Conservation (phyloP, 164 flowering plant genomes). For the Macadamia tetraphylla region DNA sequence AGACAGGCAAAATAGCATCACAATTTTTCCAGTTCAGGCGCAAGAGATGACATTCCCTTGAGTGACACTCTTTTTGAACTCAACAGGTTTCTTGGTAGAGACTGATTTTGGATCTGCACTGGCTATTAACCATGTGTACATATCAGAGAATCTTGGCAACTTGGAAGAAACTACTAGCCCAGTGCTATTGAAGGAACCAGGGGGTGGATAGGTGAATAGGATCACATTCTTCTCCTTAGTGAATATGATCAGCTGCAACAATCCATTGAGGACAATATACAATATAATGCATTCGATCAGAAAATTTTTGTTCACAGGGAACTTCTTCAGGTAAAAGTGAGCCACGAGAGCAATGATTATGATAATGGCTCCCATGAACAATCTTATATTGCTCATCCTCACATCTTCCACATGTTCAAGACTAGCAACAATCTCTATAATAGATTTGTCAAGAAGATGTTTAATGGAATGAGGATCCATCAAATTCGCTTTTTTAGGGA, state of each 20-base stretch:
- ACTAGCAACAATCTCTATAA: constrained; percentile 72
- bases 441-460: constrained; percentile 81
- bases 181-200: constrained; percentile 64
- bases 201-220: constrained; percentile 74
- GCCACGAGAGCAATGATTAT: constrained; percentile 75
- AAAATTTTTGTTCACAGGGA: constrained; percentile 73
- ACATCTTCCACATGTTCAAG: constrained; percentile 76
- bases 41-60: constrained; percentile 29
- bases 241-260: constrained; percentile 75
- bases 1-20: no score
- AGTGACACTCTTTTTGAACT: constrained; percentile 66
- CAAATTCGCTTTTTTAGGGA: constrained; percentile 76
- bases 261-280: constrained; percentile 56
- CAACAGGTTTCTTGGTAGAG: constrained; percentile 18
- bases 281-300: constrained; percentile 72
- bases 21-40: no score
- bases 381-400: constrained; percentile 67
- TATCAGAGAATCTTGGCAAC: constrained; percentile 76
- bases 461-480: constrained; percentile 85
- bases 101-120: constrained; percentile 10
- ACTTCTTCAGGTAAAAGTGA: constrained; percentile 89
- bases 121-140: constrained; percentile 54
- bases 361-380: constrained; percentile 60
- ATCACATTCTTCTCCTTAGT: constrained; percentile 85
- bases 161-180: constrained; percentile 74